Evolutionary conservation across 805 yeast species (phyloP), one percentile per base, ranked within the genome.

Genomic region (Kodamaea sagamina): DNA sequence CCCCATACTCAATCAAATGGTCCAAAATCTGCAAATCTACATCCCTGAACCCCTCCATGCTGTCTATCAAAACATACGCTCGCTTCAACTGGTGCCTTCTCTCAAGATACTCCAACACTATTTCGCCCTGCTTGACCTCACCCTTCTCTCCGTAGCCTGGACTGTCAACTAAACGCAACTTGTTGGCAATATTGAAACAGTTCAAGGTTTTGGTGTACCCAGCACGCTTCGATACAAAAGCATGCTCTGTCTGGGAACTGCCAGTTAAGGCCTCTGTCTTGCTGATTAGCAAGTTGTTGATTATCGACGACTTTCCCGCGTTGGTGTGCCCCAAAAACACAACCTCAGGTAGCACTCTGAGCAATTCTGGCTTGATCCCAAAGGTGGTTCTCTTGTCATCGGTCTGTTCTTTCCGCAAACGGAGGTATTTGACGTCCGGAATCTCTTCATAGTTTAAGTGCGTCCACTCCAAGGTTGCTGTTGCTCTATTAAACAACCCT

Each of bases 81-180:
- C 81, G 72, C 22, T 75, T 66, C 16, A 89, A 65, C 24, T 72
- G 76, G 42, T 68, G 61, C 38, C 93, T 66, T 16, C 74, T 66
- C 19, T 65, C 63, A 6, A 90, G 60, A 55, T 88, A 89, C 26
- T 80, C 78, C 53, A 80, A 55, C 1, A 85, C 84, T 21, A 82
- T 72, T 31, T 76, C 65, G 1, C 97, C 97, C 58, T 90, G 96
- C 50, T 70, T 64, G 6, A 54, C 57, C 11, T 73, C 74, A 12
- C 95, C 89, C 47, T 74, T 79, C 29, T 65, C 74, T 2, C 98
- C 98, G 59, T 90, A 90, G 0, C 98, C 98, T 0, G 98, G 98
- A 17, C 89, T 77, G 58, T 90, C 98, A 2, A 89, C 78, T 3
- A 90, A 54, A 47, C 88, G 68, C 34, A 90, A 67, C 43, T 74